phyloP scores from a whole-genome alignment of 371 early-diverging fungal species.

The Mortierella sp. region DNA sequence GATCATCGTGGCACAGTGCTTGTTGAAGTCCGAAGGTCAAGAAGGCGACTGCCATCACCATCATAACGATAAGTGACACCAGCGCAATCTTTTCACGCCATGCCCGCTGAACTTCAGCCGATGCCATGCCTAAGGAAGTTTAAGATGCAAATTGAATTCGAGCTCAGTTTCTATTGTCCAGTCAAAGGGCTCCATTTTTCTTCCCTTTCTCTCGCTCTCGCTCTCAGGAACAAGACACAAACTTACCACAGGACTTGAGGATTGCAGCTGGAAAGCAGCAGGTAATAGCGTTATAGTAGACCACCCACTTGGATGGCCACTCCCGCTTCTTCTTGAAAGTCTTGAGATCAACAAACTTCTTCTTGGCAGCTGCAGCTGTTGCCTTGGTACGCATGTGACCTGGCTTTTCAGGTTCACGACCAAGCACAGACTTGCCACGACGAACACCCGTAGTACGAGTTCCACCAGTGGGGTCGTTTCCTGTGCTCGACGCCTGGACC shows the following conservation, averaged over 20 bases:
- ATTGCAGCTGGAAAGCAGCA: constrained; percentile 63
- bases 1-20: constrained; percentile 59
- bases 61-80: constrained; percentile 73
- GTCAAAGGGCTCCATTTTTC: too few species aligned
- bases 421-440: constrained; percentile 50
- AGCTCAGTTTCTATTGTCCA: neutral
- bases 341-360: constrained; percentile 34
- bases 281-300: constrained; percentile 63
- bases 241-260: constrained; percentile 52
- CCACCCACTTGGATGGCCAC: constrained; percentile 59
- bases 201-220: too few species aligned
- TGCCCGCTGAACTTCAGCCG: constrained; percentile 74
- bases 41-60: constrained; percentile 80
- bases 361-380: constrained; percentile 27
- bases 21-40: constrained; percentile 79
- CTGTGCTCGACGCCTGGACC: constrained; percentile 48
- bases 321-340: constrained; percentile 32
- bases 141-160: neutral
- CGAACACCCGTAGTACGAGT: constrained; percentile 29
- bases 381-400: constrained; percentile 35
- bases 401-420: constrained; percentile 52
- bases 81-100: constrained; percentile 91
- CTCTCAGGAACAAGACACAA: too few species aligned
- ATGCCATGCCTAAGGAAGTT: constrained; percentile 45
- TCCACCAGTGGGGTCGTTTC: constrained; percentile 38